Conservation (phyloP, 495 filamentous ascomycete genomes). For the Daldinia decipiens region DNA sequence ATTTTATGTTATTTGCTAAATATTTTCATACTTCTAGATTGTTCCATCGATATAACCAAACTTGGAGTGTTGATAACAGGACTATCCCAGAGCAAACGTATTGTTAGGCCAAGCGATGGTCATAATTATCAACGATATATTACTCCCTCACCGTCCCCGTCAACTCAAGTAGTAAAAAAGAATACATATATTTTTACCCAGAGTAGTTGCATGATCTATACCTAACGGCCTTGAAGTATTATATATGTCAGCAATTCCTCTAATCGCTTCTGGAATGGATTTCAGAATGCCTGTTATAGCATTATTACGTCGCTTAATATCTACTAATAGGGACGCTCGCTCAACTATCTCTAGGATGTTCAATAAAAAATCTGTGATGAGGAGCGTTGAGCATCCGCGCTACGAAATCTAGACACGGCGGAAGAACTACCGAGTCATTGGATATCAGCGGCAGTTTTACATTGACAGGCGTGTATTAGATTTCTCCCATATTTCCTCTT, state of each 20-base stretch:
- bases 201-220: background rate
- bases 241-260: background rate
- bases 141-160: background rate
- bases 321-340: background rate
- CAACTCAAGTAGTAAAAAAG: background rate
- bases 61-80: background rate
- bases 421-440: background rate
- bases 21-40: background rate
- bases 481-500: background rate
- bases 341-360: background rate
- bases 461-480: background rate
- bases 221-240: background rate
- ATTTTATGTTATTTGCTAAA: background rate
- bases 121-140: background rate
- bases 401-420: background rate
- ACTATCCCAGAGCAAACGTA: background rate
- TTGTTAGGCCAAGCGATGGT: background rate
- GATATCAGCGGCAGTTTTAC: background rate
- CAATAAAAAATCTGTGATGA: background rate
- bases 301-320: background rate
- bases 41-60: background rate
- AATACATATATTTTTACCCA: background rate
- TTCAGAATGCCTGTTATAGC: background rate
- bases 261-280: background rate
- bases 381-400: background rate